phyloP scores from a whole-genome alignment of 2,329 filamentous ascomycete species.

The Phaeophleospora eucalypticola region DNA sequence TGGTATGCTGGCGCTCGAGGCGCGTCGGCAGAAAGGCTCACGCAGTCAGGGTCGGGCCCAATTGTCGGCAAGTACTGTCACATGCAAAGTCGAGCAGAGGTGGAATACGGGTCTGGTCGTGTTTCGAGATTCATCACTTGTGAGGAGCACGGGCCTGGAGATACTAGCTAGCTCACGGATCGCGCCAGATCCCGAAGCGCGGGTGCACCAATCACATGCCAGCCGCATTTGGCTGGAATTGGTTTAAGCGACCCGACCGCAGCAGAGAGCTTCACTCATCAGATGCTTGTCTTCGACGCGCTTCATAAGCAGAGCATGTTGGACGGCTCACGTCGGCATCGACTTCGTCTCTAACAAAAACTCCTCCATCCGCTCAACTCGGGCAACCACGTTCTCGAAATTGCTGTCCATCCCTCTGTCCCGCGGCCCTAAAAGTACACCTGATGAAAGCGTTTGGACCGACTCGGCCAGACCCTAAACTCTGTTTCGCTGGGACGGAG shows the following conservation, averaged over 20 bases:
- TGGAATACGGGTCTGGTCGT: not conserved
- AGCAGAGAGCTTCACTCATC: not conserved
- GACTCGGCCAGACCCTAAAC: too few relatives aligned
- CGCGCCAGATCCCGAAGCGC: not conserved
- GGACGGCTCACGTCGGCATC: too few relatives aligned
- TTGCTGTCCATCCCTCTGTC: too few relatives aligned
- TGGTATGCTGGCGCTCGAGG: not conserved
- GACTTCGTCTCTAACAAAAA: not conserved
- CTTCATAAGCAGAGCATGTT: constrained; percentile 1
- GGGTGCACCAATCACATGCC: not conserved
- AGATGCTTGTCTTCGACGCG: not conserved
- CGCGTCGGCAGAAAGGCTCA: not conserved
- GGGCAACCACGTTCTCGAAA: too few relatives aligned
- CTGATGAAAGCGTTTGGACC: too few relatives aligned
- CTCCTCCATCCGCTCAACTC: not conserved
- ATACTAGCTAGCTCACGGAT: too few relatives aligned
- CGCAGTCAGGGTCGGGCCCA: not conserved
- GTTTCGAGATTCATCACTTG: too few relatives aligned
- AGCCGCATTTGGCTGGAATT: not conserved
- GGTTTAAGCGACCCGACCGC: not conserved
- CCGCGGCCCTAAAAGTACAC: too few relatives aligned
- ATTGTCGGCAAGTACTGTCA: not conserved
- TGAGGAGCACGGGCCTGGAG: too few relatives aligned
- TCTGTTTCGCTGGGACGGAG: too few relatives aligned
- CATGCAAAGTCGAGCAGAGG: too few relatives aligned